These are phyloP conservation scores for Agaricus bisporus DNA, from an alignment of 768 basidiomycete genomes.

Conservation along the genomic window DNA sequence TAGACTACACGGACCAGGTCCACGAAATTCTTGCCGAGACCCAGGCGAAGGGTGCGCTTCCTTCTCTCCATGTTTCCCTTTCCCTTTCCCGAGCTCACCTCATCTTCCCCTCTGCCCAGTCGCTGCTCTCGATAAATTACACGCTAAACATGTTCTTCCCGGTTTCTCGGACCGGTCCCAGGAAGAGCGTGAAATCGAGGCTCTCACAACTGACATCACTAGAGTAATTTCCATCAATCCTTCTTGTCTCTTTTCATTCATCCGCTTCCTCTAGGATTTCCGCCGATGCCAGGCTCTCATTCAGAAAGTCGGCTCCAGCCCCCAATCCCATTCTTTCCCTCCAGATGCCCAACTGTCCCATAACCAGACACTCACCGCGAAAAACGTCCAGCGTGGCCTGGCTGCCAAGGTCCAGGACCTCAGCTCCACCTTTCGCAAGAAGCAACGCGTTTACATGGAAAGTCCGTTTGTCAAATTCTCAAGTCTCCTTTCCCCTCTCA, in stretches of 20 bases:
- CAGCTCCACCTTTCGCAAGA: constrained; percentile 90
- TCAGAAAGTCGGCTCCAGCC: constrained; percentile 59
- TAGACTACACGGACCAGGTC: constrained; percentile 88
- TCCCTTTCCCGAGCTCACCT: constrained; percentile 12
- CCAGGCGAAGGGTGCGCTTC: constrained; percentile 68
- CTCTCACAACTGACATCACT: constrained; percentile 82
- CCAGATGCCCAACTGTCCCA: constrained; percentile 37
- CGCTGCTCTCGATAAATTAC: constrained; percentile 84
- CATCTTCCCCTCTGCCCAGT: constrained; percentile 44
- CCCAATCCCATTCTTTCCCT: constrained; percentile 57
- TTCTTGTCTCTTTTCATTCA: constrained; percentile 31
- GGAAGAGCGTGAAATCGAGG: constrained; percentile 92
- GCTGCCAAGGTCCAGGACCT: constrained; percentile 96
- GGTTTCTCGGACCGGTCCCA: constrained; percentile 93
- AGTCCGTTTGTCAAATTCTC: constrained; percentile 52
- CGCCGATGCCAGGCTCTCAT: constrained; percentile 60
- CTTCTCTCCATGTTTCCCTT: constrained; percentile 9
- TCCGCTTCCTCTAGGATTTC: constrained; percentile 47
- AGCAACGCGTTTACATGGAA: constrained; percentile 97
- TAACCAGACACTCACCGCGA: constrained; percentile 60
- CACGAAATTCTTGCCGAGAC: constrained; percentile 66
- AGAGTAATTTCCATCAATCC: constrained; percentile 49
- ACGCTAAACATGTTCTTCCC: constrained; percentile 92
- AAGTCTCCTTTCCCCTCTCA: constrained; percentile 11
- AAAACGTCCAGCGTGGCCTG: constrained; percentile 92